Percentiles rank a stretch among this genome's conserved stretches.
Evolutionary conservation across 2,329 filamentous ascomycete genomes (phyloP).

Genomic region (Xylaria sp.): DNA sequence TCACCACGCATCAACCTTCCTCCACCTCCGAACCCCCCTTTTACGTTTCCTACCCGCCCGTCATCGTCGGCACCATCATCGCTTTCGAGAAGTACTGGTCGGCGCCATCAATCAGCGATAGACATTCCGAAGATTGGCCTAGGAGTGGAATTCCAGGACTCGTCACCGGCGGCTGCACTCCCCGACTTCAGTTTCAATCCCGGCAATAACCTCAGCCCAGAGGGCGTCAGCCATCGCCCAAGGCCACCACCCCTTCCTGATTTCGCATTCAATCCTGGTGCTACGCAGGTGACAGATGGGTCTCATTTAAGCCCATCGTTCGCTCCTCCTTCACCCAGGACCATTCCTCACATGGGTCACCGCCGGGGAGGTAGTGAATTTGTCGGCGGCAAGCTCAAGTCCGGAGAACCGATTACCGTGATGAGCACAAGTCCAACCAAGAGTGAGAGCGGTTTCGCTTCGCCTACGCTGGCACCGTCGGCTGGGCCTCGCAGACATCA

Average conservation of each 20-base stretch:
- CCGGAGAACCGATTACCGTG: slow-evolving; percentile 67
- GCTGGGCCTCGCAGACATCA: slow-evolving; percentile 60
- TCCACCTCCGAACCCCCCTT: slow-evolving; percentile 72
- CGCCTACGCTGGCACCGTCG: slow-evolving; percentile 65
- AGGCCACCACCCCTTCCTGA: slow-evolving; percentile 60
- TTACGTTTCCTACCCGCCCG: slow-evolving; percentile 69
- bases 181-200: slow-evolving; percentile 52
- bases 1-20: slow-evolving; percentile 56
- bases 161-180: slow-evolving; percentile 44
- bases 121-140: slow-evolving; percentile 51
- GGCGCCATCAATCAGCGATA: slow-evolving; percentile 65
- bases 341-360: slow-evolving; percentile 76
- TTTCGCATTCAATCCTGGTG: slow-evolving; percentile 68
- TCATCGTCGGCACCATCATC: slow-evolving; percentile 61
- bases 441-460: slow-evolving; percentile 66
- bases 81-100: slow-evolving; percentile 60
- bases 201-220: slow-evolving; percentile 47
- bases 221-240: slow-evolving; percentile 48
- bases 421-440: slow-evolving; percentile 79
- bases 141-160: slow-evolving; percentile 33
- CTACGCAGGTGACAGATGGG: slow-evolving; percentile 38
- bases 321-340: slow-evolving; percentile 63
- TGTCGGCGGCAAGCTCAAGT: slow-evolving; percentile 76
- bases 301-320: slow-evolving; percentile 65
- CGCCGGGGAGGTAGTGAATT: slow-evolving; percentile 87